A percentile compares a stretch with the other conserved stretches of the same genome.
Evolutionary conservation across 805 yeast genomes (phyloP).

Genomic region (Zygosaccharomyces bisporus): DNA sequence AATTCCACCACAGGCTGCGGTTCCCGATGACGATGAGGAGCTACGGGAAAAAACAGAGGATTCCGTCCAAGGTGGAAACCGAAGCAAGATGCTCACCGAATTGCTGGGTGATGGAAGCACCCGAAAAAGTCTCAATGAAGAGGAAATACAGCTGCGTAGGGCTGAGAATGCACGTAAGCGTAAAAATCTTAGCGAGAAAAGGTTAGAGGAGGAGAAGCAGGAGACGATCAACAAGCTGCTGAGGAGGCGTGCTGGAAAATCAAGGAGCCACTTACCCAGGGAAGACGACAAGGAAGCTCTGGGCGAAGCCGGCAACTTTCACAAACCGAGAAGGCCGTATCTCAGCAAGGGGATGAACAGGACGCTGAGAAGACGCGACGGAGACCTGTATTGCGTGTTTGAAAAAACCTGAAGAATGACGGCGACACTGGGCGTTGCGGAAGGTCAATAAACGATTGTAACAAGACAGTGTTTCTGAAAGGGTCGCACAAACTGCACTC

Average conservation of each 20-base stretch:
- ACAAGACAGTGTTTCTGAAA: no score
- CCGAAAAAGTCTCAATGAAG: constrained; percentile 67
- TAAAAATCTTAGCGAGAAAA: constrained; percentile 75
- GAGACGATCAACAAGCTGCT: constrained; percentile 85
- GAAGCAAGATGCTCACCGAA: constrained; percentile 24
- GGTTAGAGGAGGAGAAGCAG: constrained; percentile 85
- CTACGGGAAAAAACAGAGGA: constrained; percentile 21
- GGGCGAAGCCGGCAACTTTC: constrained; percentile 16
- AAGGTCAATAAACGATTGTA: no score
- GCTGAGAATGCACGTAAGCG: constrained; percentile 88
- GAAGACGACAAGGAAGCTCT: constrained; percentile 21
- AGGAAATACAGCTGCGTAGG: constrained; percentile 73
- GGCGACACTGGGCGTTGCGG: no score
- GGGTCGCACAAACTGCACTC: no score
- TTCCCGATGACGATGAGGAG: constrained; percentile 17
- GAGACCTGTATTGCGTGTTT: constrained; percentile 21
- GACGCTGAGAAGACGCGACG: constrained; percentile 17
- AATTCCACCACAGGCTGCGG: neutral
- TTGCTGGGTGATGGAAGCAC: constrained; percentile 19
- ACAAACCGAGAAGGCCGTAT: constrained; percentile 34
- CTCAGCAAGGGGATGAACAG: constrained; percentile 27
- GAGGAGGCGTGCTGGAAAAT: constrained; percentile 77
- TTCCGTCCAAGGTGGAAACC: constrained; percentile 19
- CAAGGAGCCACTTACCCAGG: constrained; percentile 39
- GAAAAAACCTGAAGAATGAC: neutral